Base-by-base conservation (phyloP, 75 land plant species). In the Cupressus sempervirens region DNA sequence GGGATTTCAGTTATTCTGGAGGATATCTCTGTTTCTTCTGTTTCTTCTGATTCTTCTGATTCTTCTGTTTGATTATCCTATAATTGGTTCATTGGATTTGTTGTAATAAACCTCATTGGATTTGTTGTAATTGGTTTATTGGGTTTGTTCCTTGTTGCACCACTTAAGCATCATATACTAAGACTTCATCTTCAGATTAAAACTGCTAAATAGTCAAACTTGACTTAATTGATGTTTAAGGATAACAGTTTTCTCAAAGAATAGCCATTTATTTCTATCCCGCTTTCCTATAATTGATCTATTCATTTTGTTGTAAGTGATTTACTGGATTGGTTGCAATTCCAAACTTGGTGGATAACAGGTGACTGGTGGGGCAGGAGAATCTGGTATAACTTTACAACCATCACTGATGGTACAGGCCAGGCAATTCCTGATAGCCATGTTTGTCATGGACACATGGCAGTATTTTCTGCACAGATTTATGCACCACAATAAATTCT, bases 401-500 rank as follows among this genome's bases (percentile, higher is more conserved):
- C 68, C 88, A 81, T 90, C 91, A 10, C 3, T 90, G 2, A 8
- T 88, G 36, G 81, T 86, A 38, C 77, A 88, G 14, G 83, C 73
- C 3, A 83, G 83, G 35, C 95, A 92, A 85, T 88, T 91, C 50
- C 58, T 94, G 11, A 86, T 85, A n/a, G 95, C 90, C 53, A 94
- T 94, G 95, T 36, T 91, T 36, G 89, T 92, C 12, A 46, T 94
- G 76, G 93, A 94, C 68, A 92, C 95, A 62, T 94, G 95, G 95
- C 95, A 94, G 75, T 94, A 92, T 58, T 94, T 94, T 81, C 86
- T 91, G 86, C 95, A 94, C 81, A 87, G 95, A 50, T 92, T 89
- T 87, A 94, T 96, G 96, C 98, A 96, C 84, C 87, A 84, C 13
- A 96, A 94, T 91, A 94, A 93, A 89, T 96, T 94, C 76, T 75